Percentiles rank a stretch among this genome's conserved stretches.
These are phyloP conservation scores for Metschnikowia aberdeeniae DNA, from an alignment of 805 yeast genomes.

Conservation along the genomic window DNA sequence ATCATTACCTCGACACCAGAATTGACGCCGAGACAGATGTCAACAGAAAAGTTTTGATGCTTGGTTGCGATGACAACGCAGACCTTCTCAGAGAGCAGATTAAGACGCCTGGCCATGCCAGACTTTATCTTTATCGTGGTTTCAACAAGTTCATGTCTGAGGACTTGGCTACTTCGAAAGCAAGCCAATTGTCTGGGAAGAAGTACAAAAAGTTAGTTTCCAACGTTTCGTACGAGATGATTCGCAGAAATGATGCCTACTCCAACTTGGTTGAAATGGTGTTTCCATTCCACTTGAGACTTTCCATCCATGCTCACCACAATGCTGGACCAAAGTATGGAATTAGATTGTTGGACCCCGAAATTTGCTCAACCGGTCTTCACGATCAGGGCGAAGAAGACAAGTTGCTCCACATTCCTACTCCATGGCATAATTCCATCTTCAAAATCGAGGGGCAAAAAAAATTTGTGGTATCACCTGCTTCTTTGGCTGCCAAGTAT, in stretches of 20 bases:
- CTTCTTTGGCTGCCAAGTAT: conserved; percentile 11
- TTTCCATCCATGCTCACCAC: conserved; percentile 59
- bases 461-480: conserved; percentile 15
- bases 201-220: conserved; percentile 48
- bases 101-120: conserved; percentile 42
- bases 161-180: conserved; percentile 46
- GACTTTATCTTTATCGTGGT: conserved; percentile 52
- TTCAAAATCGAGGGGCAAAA: conserved; percentile 38
- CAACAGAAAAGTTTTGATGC: conserved; percentile 33
- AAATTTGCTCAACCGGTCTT: conserved; percentile 44
- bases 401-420: conserved; percentile 58
- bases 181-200: conserved; percentile 40
- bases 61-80: conserved; percentile 37
- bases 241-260: conserved; percentile 57
- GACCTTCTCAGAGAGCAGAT: conserved; percentile 33
- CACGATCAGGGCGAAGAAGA: conserved; percentile 37
- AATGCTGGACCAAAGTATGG: conserved; percentile 61
- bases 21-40: conserved; percentile 31
- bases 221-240: conserved; percentile 60
- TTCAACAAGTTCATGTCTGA: conserved; percentile 58
- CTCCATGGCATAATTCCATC: conserved; percentile 63
- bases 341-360: conserved; percentile 41
- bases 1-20: conserved; percentile 31
- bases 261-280: conserved; percentile 57
- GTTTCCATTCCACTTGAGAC: conserved; percentile 56